These are phyloP conservation scores for Antitrichia curtipendula DNA, from an alignment of 225 moss, liverwort and hornwort genomes.

Conservation along the genomic window DNA sequence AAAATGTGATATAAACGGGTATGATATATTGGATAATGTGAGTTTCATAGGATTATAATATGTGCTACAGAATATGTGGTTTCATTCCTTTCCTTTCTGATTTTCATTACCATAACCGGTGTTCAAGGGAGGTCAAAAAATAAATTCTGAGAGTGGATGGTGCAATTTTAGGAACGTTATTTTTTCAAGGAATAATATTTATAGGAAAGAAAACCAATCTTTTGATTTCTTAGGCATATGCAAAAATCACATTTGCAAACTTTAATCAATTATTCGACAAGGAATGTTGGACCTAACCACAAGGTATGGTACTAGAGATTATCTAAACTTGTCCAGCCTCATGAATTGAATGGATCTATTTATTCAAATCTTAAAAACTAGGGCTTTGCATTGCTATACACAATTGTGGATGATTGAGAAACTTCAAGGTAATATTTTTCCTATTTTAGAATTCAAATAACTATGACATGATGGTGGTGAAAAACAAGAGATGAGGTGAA, in stretches of 20 bases:
- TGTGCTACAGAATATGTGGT: neutral
- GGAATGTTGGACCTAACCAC: neutral
- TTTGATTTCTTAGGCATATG: too few relatives aligned
- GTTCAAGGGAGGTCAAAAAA: neutral
- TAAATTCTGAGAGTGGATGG: neutral
- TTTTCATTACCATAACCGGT: neutral
- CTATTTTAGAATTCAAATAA: neutral
- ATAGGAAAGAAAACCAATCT: fast-evolving
- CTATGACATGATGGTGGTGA: neutral
- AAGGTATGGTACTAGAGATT: neutral
- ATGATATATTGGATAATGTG: neutral
- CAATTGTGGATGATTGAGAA: fast-evolving
- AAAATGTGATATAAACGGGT: neutral
- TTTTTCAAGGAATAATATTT: neutral
- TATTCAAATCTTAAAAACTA: neutral
- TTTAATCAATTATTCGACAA: neutral
- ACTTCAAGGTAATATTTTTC: neutral
- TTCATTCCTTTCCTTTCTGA: neutral
- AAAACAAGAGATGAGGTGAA: neutral
- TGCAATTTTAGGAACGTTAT: neutral
- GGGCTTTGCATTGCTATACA: neutral
- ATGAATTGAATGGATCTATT: neutral
- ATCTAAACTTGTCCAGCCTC: neutral
- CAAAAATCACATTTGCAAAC: neutral
- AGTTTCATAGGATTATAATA: neutral